These are phyloP conservation scores for Fomitopsis pinicola DNA, from an alignment of 1,284 basidiomycete species.

Conservation along the genomic window DNA sequence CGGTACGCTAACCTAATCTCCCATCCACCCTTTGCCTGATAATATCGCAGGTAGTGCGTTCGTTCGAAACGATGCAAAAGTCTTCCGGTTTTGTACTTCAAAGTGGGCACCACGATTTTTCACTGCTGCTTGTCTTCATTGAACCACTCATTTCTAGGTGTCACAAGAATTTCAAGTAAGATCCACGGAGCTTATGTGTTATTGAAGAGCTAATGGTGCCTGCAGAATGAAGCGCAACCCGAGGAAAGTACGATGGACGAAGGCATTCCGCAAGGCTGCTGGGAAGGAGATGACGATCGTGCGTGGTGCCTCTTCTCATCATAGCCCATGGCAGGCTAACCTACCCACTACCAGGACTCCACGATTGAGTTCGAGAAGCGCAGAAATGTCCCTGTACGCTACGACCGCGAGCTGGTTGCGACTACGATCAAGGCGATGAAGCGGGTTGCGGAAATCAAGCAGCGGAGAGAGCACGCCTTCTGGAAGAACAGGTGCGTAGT, in stretches of 20 bases:
- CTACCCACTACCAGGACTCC: conserved; percentile 67
- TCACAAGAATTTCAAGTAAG: conserved; percentile 97
- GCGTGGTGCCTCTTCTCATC: conserved; percentile 26
- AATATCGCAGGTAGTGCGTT: conserved; percentile 75
- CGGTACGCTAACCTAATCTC: conserved; percentile 41
- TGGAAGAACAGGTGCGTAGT: conserved; percentile 82
- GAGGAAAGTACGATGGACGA: conserved; percentile 99
- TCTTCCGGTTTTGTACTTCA: conserved; percentile 94
- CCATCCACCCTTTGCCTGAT: not conserved
- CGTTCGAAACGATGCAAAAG: conserved; percentile 95
- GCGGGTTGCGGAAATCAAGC: conserved; percentile 90
- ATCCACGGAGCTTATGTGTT: not conserved
- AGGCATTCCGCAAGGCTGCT: conserved; percentile 97
- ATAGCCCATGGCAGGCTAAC: not conserved
- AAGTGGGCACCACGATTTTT: conserved; percentile 59
- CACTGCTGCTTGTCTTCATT: conserved; percentile 4
- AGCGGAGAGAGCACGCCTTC: conserved; percentile 92
- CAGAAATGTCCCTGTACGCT: conserved; percentile 95
- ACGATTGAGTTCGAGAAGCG: conserved; percentile 99
- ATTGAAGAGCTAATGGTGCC: not conserved
- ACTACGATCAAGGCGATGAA: conserved; percentile 99
- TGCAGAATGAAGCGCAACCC: conserved; percentile 98
- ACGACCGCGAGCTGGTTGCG: conserved; percentile 91
- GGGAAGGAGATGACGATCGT: conserved; percentile 99
- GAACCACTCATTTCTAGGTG: conserved; percentile 49